Percentiles rank a stretch among this genome's conserved stretches.
phyloP scores from a whole-genome alignment of 352 stramenopile genomes.

The Globisporangium orthogonon region DNA sequence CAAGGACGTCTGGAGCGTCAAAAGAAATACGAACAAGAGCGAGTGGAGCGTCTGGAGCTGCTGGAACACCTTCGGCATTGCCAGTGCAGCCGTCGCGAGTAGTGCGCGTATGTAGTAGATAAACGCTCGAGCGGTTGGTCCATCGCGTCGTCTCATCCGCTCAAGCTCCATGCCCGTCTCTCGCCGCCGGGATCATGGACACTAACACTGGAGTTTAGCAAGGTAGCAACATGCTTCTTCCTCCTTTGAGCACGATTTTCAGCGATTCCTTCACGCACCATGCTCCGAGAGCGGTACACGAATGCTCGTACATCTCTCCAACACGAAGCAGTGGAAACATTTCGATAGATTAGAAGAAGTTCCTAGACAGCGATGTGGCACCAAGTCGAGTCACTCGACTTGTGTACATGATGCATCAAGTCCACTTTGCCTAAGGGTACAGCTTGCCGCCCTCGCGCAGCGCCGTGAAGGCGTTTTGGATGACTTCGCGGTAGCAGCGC shows the following conservation, averaged over 20 bases:
- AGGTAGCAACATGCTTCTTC: no score
- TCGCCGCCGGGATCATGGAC: no score
- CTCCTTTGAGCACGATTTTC: neutral
- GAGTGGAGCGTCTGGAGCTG: neutral
- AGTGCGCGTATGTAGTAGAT: no score
- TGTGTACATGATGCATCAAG: neutral
- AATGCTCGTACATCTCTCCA: neutral
- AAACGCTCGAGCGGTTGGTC: no score
- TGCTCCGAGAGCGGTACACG: no score
- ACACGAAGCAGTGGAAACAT: neutral
- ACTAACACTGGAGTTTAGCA: no score
- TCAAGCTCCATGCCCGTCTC: no score
- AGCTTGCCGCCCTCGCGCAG: slow-evolving; percentile 10
- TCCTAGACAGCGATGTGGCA: neutral
- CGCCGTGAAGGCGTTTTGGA: slow-evolving; percentile 17
- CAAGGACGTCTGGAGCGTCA: neutral
- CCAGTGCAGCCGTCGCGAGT: neutral
- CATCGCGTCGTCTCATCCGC: no score
- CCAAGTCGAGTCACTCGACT: neutral
- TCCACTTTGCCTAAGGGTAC: neutral
- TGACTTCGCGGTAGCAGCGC: slow-evolving; percentile 29
- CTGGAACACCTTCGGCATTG: neutral
- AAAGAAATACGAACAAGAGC: no score
- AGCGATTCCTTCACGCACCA: no score
- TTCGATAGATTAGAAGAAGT: slow-evolving; percentile 1